A percentile compares a stretch with the other conserved stretches of the same genome.
Conservation (phyloP, 805 yeast genomes). For the Saturnispora ahearnii region DNA sequence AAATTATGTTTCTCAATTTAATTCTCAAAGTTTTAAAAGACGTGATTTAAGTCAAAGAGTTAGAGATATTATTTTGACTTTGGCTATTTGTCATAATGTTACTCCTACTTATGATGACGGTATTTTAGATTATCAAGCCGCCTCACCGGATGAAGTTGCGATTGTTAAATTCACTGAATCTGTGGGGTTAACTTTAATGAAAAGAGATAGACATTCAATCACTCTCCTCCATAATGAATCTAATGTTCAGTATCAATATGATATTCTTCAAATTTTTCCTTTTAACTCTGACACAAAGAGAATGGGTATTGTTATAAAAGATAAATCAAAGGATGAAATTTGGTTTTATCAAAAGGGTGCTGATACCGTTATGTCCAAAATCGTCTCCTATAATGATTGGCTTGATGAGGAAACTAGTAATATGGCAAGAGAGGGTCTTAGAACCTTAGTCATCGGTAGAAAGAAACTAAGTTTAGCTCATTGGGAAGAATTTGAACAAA, state of each 20-base stretch:
- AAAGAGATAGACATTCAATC: constrained; percentile 74
- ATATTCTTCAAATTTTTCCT: constrained; percentile 79
- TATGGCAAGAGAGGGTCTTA: constrained; percentile 96
- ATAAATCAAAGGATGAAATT: constrained; percentile 51
- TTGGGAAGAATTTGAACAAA: constrained; percentile 55
- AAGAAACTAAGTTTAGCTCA: constrained; percentile 49
- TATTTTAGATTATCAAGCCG: constrained; percentile 76
- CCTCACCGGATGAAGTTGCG: constrained; percentile 97
- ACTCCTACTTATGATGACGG: constrained; percentile 86
- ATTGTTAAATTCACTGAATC: constrained; percentile 84
- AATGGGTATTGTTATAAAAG: constrained; percentile 84
- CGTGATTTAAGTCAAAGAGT: constrained; percentile 71
- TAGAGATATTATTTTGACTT: constrained; percentile 67
- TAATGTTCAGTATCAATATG: constrained; percentile 44
- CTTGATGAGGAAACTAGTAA: constrained; percentile 94
- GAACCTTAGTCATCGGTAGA: constrained; percentile 91
- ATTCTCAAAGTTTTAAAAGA: constrained; percentile 30
- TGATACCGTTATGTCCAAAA: constrained; percentile 81
- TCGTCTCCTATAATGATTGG: constrained; percentile 89
- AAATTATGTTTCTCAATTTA: constrained; percentile 42
- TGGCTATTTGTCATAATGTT: constrained; percentile 95
- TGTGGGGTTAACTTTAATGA: constrained; percentile 73
- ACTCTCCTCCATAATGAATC: constrained; percentile 56
- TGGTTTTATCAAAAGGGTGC: constrained; percentile 95
- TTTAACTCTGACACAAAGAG: constrained; percentile 92